phyloP scores from a whole-genome alignment of 2,329 filamentous ascomycete species.

The Colletotrichum camelliae region DNA sequence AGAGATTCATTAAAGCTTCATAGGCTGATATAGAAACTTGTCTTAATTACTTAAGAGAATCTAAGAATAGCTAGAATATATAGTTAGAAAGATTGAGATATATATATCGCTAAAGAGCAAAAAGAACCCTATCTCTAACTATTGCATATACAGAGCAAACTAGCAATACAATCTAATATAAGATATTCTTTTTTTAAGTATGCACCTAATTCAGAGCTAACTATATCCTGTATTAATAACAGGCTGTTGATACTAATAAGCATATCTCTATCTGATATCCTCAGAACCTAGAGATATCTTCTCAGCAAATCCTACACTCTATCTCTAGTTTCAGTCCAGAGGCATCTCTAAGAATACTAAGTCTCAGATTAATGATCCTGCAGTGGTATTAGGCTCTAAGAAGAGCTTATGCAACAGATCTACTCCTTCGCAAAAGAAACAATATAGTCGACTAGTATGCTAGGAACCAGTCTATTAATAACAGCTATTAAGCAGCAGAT shows the following conservation, averaged over 20 bases:
- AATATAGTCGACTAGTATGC: not conserved
- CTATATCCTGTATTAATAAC: not conserved
- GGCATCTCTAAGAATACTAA: not conserved
- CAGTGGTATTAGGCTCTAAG: not conserved
- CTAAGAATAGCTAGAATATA: not conserved
- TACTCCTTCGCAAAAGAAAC: not conserved
- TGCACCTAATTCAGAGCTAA: not conserved
- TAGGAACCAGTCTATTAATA: not conserved
- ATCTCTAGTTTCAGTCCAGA: not conserved
- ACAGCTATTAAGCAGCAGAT: not conserved
- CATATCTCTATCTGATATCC: not conserved
- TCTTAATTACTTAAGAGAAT: not conserved
- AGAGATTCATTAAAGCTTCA: not conserved
- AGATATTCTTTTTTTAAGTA: not conserved
- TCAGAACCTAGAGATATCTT: not conserved
- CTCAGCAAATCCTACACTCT: not conserved
- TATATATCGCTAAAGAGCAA: not conserved
- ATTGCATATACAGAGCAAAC: not conserved
- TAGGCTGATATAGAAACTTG: not conserved
- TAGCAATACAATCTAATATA: not conserved
- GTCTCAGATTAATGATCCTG: not conserved
- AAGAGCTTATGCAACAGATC: not conserved
- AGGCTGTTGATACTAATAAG: not conserved
- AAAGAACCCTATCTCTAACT: not conserved
- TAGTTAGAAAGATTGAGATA: not conserved